Evolutionary conservation across 345 rosid genomes (phyloP), one percentile per base, ranked within the genome.

Genomic region (Kandelia obovata): DNA sequence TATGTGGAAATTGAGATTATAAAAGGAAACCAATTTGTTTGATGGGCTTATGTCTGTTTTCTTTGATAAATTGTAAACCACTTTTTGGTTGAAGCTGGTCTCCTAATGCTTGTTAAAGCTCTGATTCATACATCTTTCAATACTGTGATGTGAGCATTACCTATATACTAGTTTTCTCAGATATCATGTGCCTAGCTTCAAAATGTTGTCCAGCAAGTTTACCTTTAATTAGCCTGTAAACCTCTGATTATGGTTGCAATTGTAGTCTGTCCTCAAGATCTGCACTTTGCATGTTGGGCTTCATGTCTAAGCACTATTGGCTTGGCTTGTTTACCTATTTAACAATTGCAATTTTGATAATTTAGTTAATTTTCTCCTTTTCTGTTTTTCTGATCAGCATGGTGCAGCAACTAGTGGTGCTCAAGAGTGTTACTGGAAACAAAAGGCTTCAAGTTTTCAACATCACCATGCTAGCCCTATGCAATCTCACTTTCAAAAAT

Each of bases 351-450:
- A 32, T 64, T 58, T 68, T 61, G 62, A 39, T 53, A 60, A 23
- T 57, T 39, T 35, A 61, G 53, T 62, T 21, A 53, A 35, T 52
- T 61, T 39, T 52, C 68, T 55, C 49, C 65, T 75, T 71, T 78
- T 62, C 66, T 72, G 66, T n/a, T 49, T 78, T 64, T 68, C 57
- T 65, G 83, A 74, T 70, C 92, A 96, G 99, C 82, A 85, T 67
- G 85, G 78, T 70, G 82, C 83, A 75, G 64, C 83, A 69, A 82
- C 71, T 46, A 80, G 76, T 83, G 82, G 82, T 74, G 74, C 90
- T 73, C 85, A 89, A 53, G 89, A 96, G 86, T 59, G 80, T 77
- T 88, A 92, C 79, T 84, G 92, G 97, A 84, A 81, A 63, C 88
- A 81, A 58, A 81, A 78, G 59, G 69, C 88, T 74, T 81, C 83